Base-by-base conservation (phyloP, 805 yeast genomes). In the Kurtzmaniella fragi region DNA sequence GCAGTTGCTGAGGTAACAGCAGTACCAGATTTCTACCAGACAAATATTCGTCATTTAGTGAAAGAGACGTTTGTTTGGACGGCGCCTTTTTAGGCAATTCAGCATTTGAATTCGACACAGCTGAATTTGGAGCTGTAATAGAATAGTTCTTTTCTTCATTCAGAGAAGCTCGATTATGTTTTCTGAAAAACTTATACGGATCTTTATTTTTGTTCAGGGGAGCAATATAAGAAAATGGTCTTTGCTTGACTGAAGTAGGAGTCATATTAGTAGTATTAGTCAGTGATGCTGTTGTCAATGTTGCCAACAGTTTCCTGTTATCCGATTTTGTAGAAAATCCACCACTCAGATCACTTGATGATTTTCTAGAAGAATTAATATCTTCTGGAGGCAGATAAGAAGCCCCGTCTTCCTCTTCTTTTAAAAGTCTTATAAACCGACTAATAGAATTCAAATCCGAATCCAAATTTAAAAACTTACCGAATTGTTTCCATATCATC, bases 121-220 rank as follows among this genome's bases (percentile, higher is more conserved):
- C n/a, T 52, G 14, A 56, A 57, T 35, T 46, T 52, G 7, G 63
- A 54, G 27, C 55, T 42, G 10, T 33, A 17, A 15, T 17, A 4
- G 35, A 11, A 13, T 29, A n/a, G 14, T 13, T 13, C 8, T 9
- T 31, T 11, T 16, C 68, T 40, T 78, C 83, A 0, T 82, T 74
- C 0, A 85, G 79, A 35, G 72, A 75, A n/a, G 82, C 73, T 41
- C 84, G 72, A 35, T 75, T 71, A 49, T 81, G 87, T 44, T 80
- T 73, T 46, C 84, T 67, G 61, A 82, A 82, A 38, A 82, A 70
- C 20, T 74, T 73, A 29, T 62, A 62, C 2, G 29, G 8, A 13
- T 36, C 34, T 12, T 17, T 29, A 39, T 60, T 60, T 13, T 42
- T 36, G 5, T 49, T 40, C 5, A 54, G 43, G 2, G 67, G 62